Evolutionary conservation across 148 eudicot species (phyloP).

Genomic region (Vaccinium macrocarpon): DNA sequence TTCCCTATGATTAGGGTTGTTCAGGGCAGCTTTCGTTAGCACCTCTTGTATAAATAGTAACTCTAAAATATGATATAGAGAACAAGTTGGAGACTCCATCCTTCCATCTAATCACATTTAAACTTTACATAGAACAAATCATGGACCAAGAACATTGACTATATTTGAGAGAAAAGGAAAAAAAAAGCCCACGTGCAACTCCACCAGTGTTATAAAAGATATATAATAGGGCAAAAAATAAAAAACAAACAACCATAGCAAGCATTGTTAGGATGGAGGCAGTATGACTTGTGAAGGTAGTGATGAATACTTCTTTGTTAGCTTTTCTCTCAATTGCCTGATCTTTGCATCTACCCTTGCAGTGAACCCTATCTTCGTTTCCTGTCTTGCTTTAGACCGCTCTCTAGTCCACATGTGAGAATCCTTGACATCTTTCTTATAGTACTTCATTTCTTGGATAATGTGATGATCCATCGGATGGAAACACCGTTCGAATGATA

Average conservation of each 20-base stretch:
- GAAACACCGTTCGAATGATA: slow-evolving; percentile 54
- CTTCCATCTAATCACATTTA: no score
- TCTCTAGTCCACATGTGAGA: slow-evolving; percentile 64
- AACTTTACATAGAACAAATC: no score
- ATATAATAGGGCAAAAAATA: neutral
- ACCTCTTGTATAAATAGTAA: no score
- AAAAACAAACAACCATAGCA: neutral
- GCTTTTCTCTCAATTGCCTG: slow-evolving; percentile 45
- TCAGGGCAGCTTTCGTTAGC: no score
- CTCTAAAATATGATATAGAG: no score
- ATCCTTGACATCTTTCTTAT: slow-evolving; percentile 66
- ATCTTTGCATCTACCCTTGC: slow-evolving; percentile 71
- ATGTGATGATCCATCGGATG: slow-evolving; percentile 69
- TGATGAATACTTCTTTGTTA: slow-evolving; percentile 47
- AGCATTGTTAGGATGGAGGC: slow-evolving; percentile 3
- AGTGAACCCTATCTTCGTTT: slow-evolving; percentile 65
- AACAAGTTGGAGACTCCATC: no score
- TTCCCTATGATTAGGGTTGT: no score
- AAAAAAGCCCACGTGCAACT: no score
- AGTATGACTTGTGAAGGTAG: slow-evolving; percentile 10
- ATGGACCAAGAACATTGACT: no score
- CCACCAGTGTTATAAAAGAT: no score
- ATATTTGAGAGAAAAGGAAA: no score
- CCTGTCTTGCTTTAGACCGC: slow-evolving; percentile 58
- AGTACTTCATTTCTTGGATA: slow-evolving; percentile 73